Conservation (phyloP, 1,284 basidiomycete genomes). For the Bondarzewia mesenterica region DNA sequence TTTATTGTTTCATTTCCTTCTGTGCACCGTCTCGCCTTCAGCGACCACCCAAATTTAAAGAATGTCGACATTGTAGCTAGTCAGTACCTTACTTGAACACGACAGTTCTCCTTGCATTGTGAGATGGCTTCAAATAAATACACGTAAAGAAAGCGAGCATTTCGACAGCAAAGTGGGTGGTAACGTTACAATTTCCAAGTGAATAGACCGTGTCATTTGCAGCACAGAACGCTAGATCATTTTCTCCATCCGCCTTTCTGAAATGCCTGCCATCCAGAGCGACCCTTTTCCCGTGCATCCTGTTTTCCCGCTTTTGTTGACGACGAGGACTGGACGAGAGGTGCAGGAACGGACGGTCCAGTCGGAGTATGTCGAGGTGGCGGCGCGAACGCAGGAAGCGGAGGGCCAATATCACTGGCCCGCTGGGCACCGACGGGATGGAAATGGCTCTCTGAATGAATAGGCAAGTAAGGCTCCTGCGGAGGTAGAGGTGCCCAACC, state of each 20-base stretch:
- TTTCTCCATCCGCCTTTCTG: constrained; percentile 14
- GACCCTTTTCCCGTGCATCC: constrained; percentile 11
- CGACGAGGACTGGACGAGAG: background rate
- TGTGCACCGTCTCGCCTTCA: constrained; percentile 10
- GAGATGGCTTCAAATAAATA: background rate
- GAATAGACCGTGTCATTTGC: background rate
- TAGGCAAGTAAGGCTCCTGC: background rate
- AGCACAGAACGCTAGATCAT: too few relatives aligned
- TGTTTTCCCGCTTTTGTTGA: constrained; percentile 6
- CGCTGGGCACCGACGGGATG: background rate
- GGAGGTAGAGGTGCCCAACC: background rate
- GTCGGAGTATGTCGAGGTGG: background rate
- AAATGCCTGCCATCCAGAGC: constrained; percentile 15
- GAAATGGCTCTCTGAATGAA: background rate
- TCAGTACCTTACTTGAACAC: constrained; percentile 24
- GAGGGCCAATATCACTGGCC: background rate
- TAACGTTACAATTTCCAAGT: background rate
- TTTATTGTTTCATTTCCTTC: constrained; percentile 10
- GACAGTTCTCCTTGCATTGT: constrained; percentile 9
- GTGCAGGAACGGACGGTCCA: background rate
- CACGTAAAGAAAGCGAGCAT: background rate
- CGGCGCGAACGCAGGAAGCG: too few relatives aligned
- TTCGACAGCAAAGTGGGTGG: background rate
- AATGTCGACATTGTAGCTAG: constrained; percentile 26
- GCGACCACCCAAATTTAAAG: constrained; percentile 27